A percentile compares a stretch with the other conserved stretches of the same genome.
Evolutionary conservation across 805 yeast genomes (phyloP).

Genomic region (Kuraishia hungarica): DNA sequence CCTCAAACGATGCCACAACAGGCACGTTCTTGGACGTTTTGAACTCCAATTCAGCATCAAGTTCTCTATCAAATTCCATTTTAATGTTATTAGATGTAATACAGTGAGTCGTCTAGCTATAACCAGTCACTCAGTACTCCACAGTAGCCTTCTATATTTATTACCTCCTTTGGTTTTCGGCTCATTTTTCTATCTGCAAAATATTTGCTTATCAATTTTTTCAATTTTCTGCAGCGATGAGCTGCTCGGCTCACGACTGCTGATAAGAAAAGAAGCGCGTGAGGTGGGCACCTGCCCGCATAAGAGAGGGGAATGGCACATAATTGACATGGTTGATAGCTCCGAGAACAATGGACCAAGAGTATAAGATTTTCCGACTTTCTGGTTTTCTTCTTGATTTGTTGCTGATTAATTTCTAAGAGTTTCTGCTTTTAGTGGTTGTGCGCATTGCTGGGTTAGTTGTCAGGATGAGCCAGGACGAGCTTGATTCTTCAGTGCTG

Average conservation of each 20-base stretch:
- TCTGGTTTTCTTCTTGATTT: too few relatives aligned
- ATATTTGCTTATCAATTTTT: too few relatives aligned
- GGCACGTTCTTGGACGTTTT: slow-evolving; percentile 51
- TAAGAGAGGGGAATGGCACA: too few relatives aligned
- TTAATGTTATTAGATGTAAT: slow-evolving; percentile 6
- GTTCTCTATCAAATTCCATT: slow-evolving; percentile 54
- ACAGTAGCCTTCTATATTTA: too few relatives aligned
- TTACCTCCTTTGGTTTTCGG: too few relatives aligned
- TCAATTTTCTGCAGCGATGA: not conserved
- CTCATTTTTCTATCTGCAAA: not conserved
- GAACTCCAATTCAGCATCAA: slow-evolving; percentile 53
- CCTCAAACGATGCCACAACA: slow-evolving; percentile 54
- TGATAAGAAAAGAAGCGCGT: not conserved
- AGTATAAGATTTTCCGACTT: too few relatives aligned
- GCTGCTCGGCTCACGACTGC: not conserved
- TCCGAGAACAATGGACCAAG: too few relatives aligned
- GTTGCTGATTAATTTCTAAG: too few relatives aligned
- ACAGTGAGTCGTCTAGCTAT: too few relatives aligned
- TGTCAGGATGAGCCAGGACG: not conserved
- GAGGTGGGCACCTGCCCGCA: too few relatives aligned
- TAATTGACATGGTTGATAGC: too few relatives aligned
- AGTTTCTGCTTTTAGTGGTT: not conserved
- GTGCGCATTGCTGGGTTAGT: not conserved
- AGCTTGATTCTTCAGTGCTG: slow-evolving; percentile 2
- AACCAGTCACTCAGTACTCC: not conserved